Base-by-base conservation (phyloP, 139 green algal species). In the Chlorella sp. region DNA sequence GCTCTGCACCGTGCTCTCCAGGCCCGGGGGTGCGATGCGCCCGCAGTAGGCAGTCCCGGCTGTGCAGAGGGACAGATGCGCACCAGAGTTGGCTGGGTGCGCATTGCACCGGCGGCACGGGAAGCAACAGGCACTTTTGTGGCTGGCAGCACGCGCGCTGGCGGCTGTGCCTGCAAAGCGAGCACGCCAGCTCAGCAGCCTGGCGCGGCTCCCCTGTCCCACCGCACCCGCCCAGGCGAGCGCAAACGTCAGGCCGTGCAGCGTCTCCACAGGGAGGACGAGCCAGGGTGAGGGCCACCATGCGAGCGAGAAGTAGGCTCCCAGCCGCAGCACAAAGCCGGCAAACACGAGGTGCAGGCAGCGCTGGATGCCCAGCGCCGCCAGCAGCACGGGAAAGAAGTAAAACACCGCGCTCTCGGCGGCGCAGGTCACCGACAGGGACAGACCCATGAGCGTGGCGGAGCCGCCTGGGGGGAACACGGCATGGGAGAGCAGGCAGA, bases 181-280 rank as follows among this genome's bases (percentile, higher is more conserved):
- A 56, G 17, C 14, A 56, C 14, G 17, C 48, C 14, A 27, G 14
- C 48, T 27, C 15, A 56, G 48, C 48, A 56, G 48, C 48, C 48
- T 56, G 17, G 41, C 8, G 53, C 67, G 14, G 50, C 71, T 31
- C 31, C 51, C n/a, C n/a, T n/a, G n/a, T n/a, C n/a, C n/a, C n/a
- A n/a, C n/a, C n/a, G n/a, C n/a, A n/a, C 46, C 68, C 1, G 68
- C 72, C 81, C 81, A 89, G 4, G 84, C 79, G 1, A 74, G 43
- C 6, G 76, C 84, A 74, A 89, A 89, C 0, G 84, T 89, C 46
- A 89, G 45, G 14, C 81, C 84, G 38, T 89, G 77, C 67, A 89
- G 60, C 36, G 82, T 61, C 66, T 89, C 84, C 0, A 82, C 62
- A 7, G 81, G 84, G 6, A 89, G 77, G 53, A 77, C 73, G 27